phyloP scores from a whole-genome alignment of 257 asterid genomes.

The Solanum sejunctum region DNA sequence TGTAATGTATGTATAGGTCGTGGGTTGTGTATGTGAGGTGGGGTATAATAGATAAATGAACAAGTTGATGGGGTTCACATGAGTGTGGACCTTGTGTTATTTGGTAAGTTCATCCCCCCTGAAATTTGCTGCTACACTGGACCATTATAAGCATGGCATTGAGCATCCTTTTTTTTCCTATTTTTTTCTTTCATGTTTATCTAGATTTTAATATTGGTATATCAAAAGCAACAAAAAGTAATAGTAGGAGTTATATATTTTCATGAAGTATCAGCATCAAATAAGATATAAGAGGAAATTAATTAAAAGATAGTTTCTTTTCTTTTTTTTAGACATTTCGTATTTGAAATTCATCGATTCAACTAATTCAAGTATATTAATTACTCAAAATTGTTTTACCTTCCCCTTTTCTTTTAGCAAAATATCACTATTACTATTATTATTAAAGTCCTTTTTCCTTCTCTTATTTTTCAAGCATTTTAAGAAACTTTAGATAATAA shows the following conservation, averaged over 20 bases:
- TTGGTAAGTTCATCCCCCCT: conserved; percentile 53
- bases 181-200: not conserved
- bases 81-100: conserved; percentile 38
- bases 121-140: conserved; percentile 21
- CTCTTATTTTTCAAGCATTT: too few species aligned
- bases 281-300: not conserved
- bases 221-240: conserved; percentile 1
- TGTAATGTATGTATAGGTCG: conserved; percentile 24
- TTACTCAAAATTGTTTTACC: not conserved
- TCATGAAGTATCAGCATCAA: not conserved
- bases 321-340: not conserved
- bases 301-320: not conserved
- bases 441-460: too few species aligned
- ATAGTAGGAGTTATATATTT: not conserved
- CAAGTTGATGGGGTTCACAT: conserved; percentile 50
- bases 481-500: too few species aligned
- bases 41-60: conserved; percentile 20
- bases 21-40: conserved; percentile 33
- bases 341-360: not conserved
- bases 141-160: conserved; percentile 14
- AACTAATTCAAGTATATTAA: not conserved
- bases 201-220: not conserved
- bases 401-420: too few species aligned
- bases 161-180: not conserved
- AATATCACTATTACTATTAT: too few species aligned